Base-by-base conservation (phyloP, 495 filamentous ascomycete genomes). In the Cercophora sp. region DNA sequence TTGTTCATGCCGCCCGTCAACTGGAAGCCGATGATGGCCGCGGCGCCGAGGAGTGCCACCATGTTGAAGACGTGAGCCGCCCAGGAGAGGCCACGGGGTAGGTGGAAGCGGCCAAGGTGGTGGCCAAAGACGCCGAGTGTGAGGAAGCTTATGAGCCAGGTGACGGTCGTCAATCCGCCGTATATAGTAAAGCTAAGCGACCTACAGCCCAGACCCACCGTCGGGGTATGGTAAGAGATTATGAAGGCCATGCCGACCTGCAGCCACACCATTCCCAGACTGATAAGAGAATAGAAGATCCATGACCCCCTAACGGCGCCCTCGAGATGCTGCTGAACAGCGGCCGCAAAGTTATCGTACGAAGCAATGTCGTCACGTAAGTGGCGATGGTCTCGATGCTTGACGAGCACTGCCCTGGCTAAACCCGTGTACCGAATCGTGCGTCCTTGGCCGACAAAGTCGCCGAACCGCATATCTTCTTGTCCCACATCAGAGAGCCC, bases 401-500 rank as follows among this genome's bases (percentile, higher is more conserved):
- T 6, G 34, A 79, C n/a, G n/a, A n/a, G n/a, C n/a, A n/a, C n/a
- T n/a, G n/a, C n/a, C n/a, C n/a, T n/a, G n/a, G n/a, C n/a, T n/a
- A n/a, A n/a, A 15, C 70, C 70, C 39, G 72, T 70, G 53, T 76
- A 75, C 56, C 65, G 76, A n/a, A 72, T 58, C 13, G 57, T 45
- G n/a, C 77, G 58, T 2, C 67, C 77, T 61, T 80, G 76, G 11
- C 76, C 78, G 9, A 69, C 62, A 57, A 80, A 79, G 13, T 48
- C 53, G 4, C 43, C 49, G 54, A 74, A 71, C 45, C 9, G 42
- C 42, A 27, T 22, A n/a, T n/a, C n/a, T n/a, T n/a, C n/a, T n/a
- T n/a, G n/a, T n/a, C n/a, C n/a, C n/a, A n/a, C n/a, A n/a, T n/a
- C n/a, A n/a, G n/a, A n/a, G n/a, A n/a, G n/a, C n/a, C n/a, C n/a